A percentile compares a stretch with the other conserved stretches of the same genome.
Conservation (phyloP, 345 rosid genomes). For the Brassica cretica region DNA sequence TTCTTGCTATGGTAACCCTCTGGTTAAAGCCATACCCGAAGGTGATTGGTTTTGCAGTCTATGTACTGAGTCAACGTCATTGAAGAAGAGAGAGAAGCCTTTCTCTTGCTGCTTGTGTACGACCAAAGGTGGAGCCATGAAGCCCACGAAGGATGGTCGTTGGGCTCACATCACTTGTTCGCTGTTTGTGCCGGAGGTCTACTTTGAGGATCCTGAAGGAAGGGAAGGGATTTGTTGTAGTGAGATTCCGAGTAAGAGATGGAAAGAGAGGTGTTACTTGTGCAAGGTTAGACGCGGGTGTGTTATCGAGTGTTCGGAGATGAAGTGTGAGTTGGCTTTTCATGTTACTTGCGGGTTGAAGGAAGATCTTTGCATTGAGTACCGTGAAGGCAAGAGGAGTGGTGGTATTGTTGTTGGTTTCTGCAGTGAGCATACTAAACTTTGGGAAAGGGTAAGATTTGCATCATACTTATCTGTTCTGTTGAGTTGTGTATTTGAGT, state of each 20-base stretch:
- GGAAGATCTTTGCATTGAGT: conserved; percentile 76
- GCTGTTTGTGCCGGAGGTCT: conserved; percentile 79
- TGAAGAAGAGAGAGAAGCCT: neutral
- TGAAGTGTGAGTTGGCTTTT: conserved; percentile 64
- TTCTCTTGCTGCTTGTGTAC: conserved; percentile 71
- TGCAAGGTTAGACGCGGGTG: conserved; percentile 74
- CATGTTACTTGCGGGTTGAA: conserved; percentile 86
- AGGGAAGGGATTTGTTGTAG: conserved; percentile 74
- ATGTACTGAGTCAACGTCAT: conserved; percentile 51
- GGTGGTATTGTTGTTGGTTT: conserved; percentile 85
- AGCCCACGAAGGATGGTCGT: conserved; percentile 52
- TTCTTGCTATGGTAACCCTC: conserved; percentile 83
- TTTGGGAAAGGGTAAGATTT: conserved; percentile 77
- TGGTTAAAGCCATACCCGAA: conserved; percentile 64
- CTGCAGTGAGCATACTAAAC: conserved; percentile 67
- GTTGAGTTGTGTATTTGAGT: neutral
- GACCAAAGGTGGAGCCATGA: conserved; percentile 59
- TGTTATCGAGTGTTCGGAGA: conserved; percentile 82
- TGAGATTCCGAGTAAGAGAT: conserved; percentile 58
- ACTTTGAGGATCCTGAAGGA: conserved; percentile 81
- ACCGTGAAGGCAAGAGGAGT: conserved; percentile 59
- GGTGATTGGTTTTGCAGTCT: conserved; percentile 89
- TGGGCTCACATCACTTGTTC: conserved; percentile 93
- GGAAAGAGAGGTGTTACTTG: conserved; percentile 64
- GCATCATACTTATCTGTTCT: neutral